Evolutionary conservation across 257 asterid genomes (phyloP), one percentile per base, ranked within the genome.

Genomic region (Petunia secreta): DNA sequence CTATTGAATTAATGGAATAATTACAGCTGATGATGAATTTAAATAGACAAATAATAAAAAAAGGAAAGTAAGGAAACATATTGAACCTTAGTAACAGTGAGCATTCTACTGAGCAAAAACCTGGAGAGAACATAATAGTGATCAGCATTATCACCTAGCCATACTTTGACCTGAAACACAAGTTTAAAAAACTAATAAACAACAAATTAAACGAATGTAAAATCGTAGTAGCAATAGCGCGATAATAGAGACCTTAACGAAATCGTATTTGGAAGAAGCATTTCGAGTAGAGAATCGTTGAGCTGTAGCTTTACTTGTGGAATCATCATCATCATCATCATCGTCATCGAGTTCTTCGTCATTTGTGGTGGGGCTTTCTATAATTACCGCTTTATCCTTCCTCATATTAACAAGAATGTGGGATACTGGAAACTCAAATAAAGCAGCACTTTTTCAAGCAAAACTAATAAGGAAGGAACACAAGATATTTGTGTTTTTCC

Each of bases 91-190:
- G 98, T 93, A 79, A 94, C 99, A 53, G 98, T 96, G 81, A 96
- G 85, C 98, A 91, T 96, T 89, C 99, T 89, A 91, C 99, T 94
- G 43, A 96, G 98, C 90, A 96, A 84, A 83, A 96, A 94, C 81
- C 99, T 89, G 79, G 99, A 96, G 36, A 96, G 95, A 80, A 96
- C 99, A 84, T 96, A 96, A 77, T 94, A 96, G 88, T 96, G 98
- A 90, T 96, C 98, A 77, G 99, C 99, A 87, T 92, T 94, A 82
- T 94, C 97, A 82, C 99, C 98, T 86, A 96, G 84, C 98, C 99
- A 96, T 1, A 96, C 99, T 87, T 96, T 96, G 80, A 96, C 99
- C 99, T 94, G 87, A 55, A 80, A 2, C 74, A 75, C 6, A 7
- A 41, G 7, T 10, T 25, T 4, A 63, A 15, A 41, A 52, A 40